Percentiles rank a stretch among this genome's conserved stretches.
Conservation (phyloP, 2,329 filamentous ascomycete genomes). For the Hypomyces perniciosus region DNA sequence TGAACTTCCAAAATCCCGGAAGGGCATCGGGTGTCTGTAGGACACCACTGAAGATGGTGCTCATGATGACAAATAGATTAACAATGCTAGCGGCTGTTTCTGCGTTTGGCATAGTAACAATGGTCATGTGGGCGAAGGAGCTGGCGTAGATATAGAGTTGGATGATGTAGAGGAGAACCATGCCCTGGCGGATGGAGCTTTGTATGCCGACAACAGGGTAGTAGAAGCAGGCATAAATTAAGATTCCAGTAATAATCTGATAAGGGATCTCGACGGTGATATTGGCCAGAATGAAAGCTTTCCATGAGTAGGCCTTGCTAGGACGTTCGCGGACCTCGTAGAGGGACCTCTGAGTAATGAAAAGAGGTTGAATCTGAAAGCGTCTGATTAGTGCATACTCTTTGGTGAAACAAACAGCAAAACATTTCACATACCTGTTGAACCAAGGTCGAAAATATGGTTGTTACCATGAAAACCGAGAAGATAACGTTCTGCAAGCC, state of each 20-base stretch:
- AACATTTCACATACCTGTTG: constrained; percentile 42
- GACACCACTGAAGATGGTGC: constrained; percentile 58
- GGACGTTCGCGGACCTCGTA: constrained; percentile 75
- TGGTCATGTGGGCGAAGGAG: constrained; percentile 68
- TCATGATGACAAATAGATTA: constrained; percentile 53
- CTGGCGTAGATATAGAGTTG: constrained; percentile 66
- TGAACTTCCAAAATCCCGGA: constrained; percentile 71
- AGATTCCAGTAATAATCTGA: constrained; percentile 56
- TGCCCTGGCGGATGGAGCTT: constrained; percentile 49
- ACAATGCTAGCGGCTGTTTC: constrained; percentile 61
- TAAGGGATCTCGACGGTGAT: constrained; percentile 68
- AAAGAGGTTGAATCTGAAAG: constrained; percentile 63
- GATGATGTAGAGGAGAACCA: constrained; percentile 60
- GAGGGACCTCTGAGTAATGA: constrained; percentile 65
- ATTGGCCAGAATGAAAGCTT: constrained; percentile 65
- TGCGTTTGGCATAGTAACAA: constrained; percentile 62
- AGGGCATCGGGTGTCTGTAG: constrained; percentile 52
- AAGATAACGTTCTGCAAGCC: constrained; percentile 74
- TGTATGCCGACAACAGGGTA: constrained; percentile 53
- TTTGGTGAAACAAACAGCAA: constrained; percentile 30
- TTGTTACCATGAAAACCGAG: constrained; percentile 67
- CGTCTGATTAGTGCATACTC: constrained; percentile 16
- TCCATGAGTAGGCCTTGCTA: constrained; percentile 69
- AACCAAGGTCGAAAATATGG: constrained; percentile 65
- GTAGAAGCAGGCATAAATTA: constrained; percentile 63